Conservation (phyloP, 1,139 yeast genomes). For the Scheffersomyces illinoinensis region DNA sequence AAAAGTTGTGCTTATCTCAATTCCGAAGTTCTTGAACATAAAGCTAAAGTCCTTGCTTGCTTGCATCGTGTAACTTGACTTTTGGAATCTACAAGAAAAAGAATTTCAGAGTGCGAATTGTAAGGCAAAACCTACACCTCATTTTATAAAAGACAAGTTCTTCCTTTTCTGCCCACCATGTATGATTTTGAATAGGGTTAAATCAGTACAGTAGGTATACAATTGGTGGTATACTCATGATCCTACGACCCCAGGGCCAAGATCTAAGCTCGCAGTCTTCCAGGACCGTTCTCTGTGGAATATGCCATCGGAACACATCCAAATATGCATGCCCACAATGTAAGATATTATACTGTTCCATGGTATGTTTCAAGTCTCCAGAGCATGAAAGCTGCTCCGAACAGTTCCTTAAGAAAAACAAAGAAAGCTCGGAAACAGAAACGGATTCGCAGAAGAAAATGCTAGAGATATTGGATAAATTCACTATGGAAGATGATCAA, state of each 20-base stretch:
- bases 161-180: not conserved
- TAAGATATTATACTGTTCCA: constrained; percentile 6
- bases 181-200: not conserved
- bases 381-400: constrained; percentile 7
- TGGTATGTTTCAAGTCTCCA: constrained; percentile 8
- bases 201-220: not conserved
- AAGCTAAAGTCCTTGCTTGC: not conserved
- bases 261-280: constrained; percentile 2
- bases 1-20: not conserved
- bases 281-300: constrained; percentile 4
- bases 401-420: not conserved
- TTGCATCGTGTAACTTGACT: not conserved
- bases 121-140: not conserved
- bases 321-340: constrained; percentile 10
- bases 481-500: not conserved
- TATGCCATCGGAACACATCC: not conserved
- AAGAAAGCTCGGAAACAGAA: not conserved
- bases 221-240: not conserved
- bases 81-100: not conserved
- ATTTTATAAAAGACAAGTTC: not conserved
- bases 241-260: not conserved
- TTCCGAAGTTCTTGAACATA: not conserved
- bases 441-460: not conserved
- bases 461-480: not conserved
- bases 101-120: not conserved